These are phyloP conservation scores for Rubus parviflorus DNA, from an alignment of 306 rosid genomes.

Conservation along the genomic window DNA sequence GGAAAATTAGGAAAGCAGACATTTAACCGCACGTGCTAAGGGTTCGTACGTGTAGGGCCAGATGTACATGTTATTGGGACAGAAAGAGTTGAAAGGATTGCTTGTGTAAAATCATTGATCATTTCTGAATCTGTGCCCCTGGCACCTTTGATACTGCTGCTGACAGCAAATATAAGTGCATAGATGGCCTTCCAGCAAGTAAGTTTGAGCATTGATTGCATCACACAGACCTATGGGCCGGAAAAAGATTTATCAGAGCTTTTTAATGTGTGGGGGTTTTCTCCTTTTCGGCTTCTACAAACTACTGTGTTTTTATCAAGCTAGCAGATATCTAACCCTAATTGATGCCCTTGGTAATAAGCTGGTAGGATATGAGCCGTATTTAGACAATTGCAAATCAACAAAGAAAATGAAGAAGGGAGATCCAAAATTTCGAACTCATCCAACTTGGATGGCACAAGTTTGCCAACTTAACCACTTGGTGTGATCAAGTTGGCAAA, in stretches of 20 bases:
- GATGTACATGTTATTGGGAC: constrained; percentile 12
- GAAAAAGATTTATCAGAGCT: not conserved
- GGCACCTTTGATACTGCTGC: constrained; percentile 5
- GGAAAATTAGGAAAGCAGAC: not conserved
- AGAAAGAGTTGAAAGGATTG: constrained; percentile 31
- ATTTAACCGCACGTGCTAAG: constrained; percentile 17
- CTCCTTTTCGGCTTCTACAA: constrained; percentile 10
- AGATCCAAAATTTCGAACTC: not conserved
- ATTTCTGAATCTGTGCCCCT: constrained; percentile 25
- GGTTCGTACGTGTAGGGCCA: not conserved
- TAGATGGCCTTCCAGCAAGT: constrained; percentile 15
- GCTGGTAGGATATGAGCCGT: not conserved
- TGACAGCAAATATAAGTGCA: constrained; percentile 1
- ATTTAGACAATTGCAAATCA: not conserved
- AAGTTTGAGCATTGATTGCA: constrained; percentile 25
- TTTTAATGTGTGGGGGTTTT: constrained; percentile 5
- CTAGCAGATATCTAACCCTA: too few relatives aligned
- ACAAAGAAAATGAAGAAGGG: not conserved
- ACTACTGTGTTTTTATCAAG: too few relatives aligned
- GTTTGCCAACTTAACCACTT: too few relatives aligned
- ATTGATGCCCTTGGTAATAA: too few relatives aligned
- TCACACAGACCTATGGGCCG: not conserved
- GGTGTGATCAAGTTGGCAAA: too few relatives aligned
- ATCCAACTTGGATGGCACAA: too few relatives aligned
- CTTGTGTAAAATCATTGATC: constrained; percentile 30